A percentile compares a stretch with the other conserved stretches of the same genome.
Conservation (phyloP, 2,329 filamentous ascomycete genomes). For the Parascedosporium putredinis region DNA sequence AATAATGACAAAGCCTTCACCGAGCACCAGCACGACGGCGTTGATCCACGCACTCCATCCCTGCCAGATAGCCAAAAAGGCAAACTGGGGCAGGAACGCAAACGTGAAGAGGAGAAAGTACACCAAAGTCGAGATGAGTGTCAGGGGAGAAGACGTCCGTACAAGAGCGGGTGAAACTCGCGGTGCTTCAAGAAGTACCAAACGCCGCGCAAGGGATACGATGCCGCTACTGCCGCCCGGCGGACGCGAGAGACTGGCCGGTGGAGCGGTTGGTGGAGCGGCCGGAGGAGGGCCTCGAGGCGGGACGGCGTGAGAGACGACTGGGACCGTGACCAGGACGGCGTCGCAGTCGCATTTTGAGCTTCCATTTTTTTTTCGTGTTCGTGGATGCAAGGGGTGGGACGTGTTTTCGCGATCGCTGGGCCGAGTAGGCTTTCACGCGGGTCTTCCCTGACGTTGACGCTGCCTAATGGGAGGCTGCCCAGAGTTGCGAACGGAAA, state of each 20-base stretch:
- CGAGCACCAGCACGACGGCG: slow-evolving; percentile 77
- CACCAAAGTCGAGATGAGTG: slow-evolving; percentile 72
- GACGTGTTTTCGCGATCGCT: not conserved
- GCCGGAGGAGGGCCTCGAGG: slow-evolving; percentile 1
- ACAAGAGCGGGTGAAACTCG: slow-evolving; percentile 74
- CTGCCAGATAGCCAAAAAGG: slow-evolving; percentile 83
- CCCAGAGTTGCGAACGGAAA: too few species aligned
- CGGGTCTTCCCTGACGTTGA: too few species aligned
- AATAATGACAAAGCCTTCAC: slow-evolving; percentile 65
- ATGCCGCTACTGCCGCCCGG: slow-evolving; percentile 28
- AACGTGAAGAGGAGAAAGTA: slow-evolving; percentile 82
- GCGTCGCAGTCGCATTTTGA: not conserved
- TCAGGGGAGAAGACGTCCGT: slow-evolving; percentile 69
- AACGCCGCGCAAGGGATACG: slow-evolving; percentile 60
- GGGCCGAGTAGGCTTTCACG: too few species aligned
- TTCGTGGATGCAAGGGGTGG: not conserved
- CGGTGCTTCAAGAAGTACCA: slow-evolving; percentile 69
- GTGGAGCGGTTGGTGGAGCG: slow-evolving; percentile 7
- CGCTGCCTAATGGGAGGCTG: too few species aligned
- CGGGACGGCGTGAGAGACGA: not conserved
- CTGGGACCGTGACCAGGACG: not conserved
- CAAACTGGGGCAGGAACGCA: slow-evolving; percentile 79
- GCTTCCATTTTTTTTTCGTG: slow-evolving; percentile 1
- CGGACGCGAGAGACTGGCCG: slow-evolving; percentile 1
- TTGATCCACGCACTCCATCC: slow-evolving; percentile 82